Evolutionary conservation across 176 grass and related monocot genomes (phyloP).

Genomic region (Oryza officinalis): DNA sequence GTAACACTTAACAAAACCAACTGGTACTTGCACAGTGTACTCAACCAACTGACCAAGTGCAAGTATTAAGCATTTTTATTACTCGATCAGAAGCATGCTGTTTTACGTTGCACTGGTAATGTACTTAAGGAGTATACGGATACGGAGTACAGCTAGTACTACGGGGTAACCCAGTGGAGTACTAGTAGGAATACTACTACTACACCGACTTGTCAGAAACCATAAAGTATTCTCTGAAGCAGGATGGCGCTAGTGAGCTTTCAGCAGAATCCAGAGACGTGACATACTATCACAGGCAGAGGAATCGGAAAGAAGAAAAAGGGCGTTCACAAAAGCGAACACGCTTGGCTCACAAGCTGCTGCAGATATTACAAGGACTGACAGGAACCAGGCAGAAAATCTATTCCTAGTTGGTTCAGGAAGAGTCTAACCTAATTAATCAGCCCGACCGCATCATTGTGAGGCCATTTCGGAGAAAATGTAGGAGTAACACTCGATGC

Average conservation of each 20-base stretch:
- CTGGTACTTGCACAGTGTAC: background rate
- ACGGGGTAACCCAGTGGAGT: background rate
- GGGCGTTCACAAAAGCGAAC: slow-evolving; percentile 5
- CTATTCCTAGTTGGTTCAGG: slow-evolving; percentile 9
- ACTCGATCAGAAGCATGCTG: no score
- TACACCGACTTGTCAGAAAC: background rate
- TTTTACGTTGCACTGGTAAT: no score
- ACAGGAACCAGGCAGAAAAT: background rate
- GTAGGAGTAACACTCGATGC: background rate
- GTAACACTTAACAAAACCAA: background rate
- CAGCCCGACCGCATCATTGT: background rate
- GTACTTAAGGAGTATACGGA: no score
- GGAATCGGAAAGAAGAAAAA: slow-evolving; percentile 22
- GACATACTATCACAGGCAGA: slow-evolving; percentile 49
- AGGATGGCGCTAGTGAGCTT: slow-evolving; percentile 23
- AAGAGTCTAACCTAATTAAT: background rate
- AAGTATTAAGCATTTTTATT: no score
- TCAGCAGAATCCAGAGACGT: slow-evolving; percentile 45
- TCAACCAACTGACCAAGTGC: no score
- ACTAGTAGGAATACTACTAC: background rate
- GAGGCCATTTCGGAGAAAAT: background rate
- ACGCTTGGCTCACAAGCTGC: slow-evolving; percentile 12
- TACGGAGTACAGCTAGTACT: no score
- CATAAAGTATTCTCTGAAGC: slow-evolving; percentile 24
- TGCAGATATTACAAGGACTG: slow-evolving; percentile 32